These are phyloP conservation scores for Withania somnifera DNA, from an alignment of 305 asterid genomes.

Conservation along the genomic window DNA sequence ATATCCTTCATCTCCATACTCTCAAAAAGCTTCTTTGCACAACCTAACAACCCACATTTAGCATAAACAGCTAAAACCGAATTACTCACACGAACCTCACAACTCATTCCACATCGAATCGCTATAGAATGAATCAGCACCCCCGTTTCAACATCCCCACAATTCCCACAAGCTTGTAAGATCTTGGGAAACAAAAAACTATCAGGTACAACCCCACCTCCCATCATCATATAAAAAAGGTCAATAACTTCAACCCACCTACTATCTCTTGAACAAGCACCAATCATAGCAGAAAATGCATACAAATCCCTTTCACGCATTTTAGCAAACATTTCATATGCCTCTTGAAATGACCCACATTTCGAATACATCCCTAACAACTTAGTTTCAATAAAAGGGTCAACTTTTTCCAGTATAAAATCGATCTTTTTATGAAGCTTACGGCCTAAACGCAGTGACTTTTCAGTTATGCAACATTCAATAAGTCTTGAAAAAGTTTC, in stretches of 20 bases:
- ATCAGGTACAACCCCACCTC: conserved; percentile 46
- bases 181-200: conserved; percentile 54
- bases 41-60: conserved; percentile 44
- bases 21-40: conserved; percentile 39
- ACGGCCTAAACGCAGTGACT: conserved; percentile 39
- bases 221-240: conserved; percentile 48
- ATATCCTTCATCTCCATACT: conserved; percentile 40
- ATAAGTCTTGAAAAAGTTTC: conserved; percentile 46
- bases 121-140: conserved; percentile 45
- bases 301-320: conserved; percentile 50
- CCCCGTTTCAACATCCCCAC: conserved; percentile 51
- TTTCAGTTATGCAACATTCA: conserved; percentile 38
- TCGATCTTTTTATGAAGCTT: conserved; percentile 31
- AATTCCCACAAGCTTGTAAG: conserved; percentile 58
- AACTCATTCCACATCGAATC: conserved; percentile 31
- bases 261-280: conserved; percentile 64
- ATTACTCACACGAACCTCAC: conserved; percentile 43
- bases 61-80: conserved; percentile 65
- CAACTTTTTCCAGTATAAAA: conserved; percentile 22
- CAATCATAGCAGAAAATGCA: conserved; percentile 69
- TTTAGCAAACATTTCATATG: conserved; percentile 40
- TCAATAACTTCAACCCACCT: conserved; percentile 56
- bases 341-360: conserved; percentile 55
- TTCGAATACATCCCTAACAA: conserved; percentile 54
- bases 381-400: conserved; percentile 48